Percentiles rank a stretch among this genome's conserved stretches.
phyloP scores from a whole-genome alignment of 2,329 filamentous ascomycete genomes.

The Colletotrichum lini region DNA sequence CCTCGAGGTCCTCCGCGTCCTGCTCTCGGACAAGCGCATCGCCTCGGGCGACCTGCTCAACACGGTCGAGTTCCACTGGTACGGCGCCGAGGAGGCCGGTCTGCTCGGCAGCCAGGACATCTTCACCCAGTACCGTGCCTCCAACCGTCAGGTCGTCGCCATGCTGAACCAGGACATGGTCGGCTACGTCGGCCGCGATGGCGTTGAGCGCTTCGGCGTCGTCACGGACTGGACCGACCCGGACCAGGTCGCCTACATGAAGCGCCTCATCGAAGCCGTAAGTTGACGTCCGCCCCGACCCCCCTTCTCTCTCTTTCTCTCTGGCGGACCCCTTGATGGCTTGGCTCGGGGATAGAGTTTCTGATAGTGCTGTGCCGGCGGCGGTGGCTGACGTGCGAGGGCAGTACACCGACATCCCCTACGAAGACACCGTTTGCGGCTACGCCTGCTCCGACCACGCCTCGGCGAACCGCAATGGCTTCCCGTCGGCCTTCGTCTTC shows the following conservation, averaged over 20 bases:
- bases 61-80: conserved; percentile 90
- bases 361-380: neutral
- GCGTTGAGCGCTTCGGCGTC: conserved; percentile 54
- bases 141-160: conserved; percentile 53
- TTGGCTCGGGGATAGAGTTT: neutral
- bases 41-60: conserved; percentile 75
- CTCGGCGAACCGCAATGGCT: conserved; percentile 76
- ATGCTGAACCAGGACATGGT: conserved; percentile 64
- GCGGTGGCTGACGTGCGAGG: too few relatives aligned
- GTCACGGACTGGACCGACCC: conserved; percentile 57
- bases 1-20: conserved; percentile 81
- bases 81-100: conserved; percentile 85
- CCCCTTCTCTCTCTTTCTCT: too few relatives aligned
- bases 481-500: conserved; percentile 75
- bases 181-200: conserved; percentile 53
- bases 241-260: conserved; percentile 54
- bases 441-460: conserved; percentile 78
- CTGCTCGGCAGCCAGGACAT: conserved; percentile 78
- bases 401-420: conserved; percentile 56
- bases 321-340: too few relatives aligned
- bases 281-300: neutral
- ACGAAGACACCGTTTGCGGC: conserved; percentile 65
- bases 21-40: conserved; percentile 75
- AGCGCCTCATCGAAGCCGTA: conserved; percentile 51
- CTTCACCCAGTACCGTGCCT: conserved; percentile 54